These are phyloP conservation scores for Antrodiella citrinella DNA, from an alignment of 768 basidiomycete species.

Conservation along the genomic window DNA sequence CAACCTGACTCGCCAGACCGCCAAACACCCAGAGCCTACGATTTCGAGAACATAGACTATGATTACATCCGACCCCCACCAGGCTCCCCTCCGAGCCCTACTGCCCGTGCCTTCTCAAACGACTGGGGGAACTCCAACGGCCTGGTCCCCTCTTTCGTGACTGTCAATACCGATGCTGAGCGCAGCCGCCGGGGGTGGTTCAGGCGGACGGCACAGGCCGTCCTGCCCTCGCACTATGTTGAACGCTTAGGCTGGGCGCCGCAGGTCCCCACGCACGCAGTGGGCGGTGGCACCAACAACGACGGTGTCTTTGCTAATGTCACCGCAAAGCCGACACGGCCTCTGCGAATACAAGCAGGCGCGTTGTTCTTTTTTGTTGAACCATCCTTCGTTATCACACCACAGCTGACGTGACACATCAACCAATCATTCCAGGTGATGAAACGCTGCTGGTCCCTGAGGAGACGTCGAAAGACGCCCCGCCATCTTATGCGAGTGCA, in stretches of 20 bases:
- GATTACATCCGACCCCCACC: conserved; percentile 67
- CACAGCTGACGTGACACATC: no score
- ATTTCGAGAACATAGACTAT: conserved; percentile 82
- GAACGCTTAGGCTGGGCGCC: conserved; percentile 39
- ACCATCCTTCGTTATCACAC: no score
- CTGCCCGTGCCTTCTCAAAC: conserved; percentile 52
- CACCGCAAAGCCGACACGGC: conserved; percentile 67
- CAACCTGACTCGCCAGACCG: conserved; percentile 5
- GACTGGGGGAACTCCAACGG: conserved; percentile 71
- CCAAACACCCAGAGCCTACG: conserved; percentile 45
- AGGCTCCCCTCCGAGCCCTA: conserved; percentile 63
- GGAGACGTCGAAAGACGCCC: conserved; percentile 71
- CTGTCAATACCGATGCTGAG: no score
- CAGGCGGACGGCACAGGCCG: conserved; percentile 46
- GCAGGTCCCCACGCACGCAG: conserved; percentile 9
- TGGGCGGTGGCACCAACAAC: conserved; percentile 70
- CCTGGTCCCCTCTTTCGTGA: conserved; percentile 32
- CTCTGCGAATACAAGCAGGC: conserved; percentile 38
- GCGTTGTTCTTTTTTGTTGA: no score
- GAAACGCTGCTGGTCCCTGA: conserved; percentile 75
- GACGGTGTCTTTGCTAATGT: conserved; percentile 97
- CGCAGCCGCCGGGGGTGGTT: conserved; percentile 42
- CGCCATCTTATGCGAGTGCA: conserved; percentile 34
- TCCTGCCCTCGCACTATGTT: conserved; percentile 62
- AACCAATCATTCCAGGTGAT: no score